Evolutionary conservation across 169 alveolate genomes (phyloP), one percentile per base, ranked within the genome.

Genomic region (Plasmodium knowlesi): DNA sequence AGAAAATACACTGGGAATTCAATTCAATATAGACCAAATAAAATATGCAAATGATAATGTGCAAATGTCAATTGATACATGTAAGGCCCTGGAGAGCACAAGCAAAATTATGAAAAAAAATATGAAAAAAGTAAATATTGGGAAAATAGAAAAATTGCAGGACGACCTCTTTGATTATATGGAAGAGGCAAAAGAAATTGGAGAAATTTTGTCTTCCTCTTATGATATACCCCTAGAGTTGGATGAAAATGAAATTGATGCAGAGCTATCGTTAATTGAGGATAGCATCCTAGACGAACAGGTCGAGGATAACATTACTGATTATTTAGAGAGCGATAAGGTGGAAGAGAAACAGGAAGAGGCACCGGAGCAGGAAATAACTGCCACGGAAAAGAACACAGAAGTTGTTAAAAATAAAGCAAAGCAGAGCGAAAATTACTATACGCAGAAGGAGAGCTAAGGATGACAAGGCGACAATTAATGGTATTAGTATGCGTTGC

Each of bases 21-120:
- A 91, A 72, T 91, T 91, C 76, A 91, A 91, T 39, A 91, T 91
- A 46, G 95, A 91, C 74, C 95, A 91, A 82, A 78, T 91, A 32
- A 91, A 91, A 71, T 91, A 30, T 50, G 95, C 95, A 39, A 91
- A 82, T 78, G 95, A 91, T 50, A 91, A 91, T 91, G 78, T 91
- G 34, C 85, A 91, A 73, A 71, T 82, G 84, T 82, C 91, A 9
- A 91, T 91, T 53, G 95, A 91, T 54, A 91, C 95, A n/a, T 91
- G 92, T 71, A 82, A 91, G 76, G 92, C 92, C 46, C 57, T 91
- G 74, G 53, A 91, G 41, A 71, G 57, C 28, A 14, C 95, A 43
- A 82, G 92, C 73, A 91, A 91, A 82, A 83, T 71, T 32, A 46
- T 91, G 71, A 91, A 91, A 82, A 91, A 91, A 82, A 91, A 91